These are phyloP conservation scores for Claviceps quebecensis DNA, from an alignment of 2,329 filamentous ascomycete genomes.

Conservation along the genomic window DNA sequence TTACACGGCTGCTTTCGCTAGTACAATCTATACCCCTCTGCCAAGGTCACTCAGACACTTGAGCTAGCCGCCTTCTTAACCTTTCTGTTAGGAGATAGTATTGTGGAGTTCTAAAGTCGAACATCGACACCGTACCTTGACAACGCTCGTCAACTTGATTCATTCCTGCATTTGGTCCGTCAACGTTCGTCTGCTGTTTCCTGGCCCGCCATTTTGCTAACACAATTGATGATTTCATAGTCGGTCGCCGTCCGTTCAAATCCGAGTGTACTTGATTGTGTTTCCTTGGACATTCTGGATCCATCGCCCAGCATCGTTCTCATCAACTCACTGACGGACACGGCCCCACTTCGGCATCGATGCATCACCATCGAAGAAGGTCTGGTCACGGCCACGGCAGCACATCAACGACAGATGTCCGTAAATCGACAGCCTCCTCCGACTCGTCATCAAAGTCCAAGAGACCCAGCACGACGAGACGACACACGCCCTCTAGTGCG, in stretches of 20 bases:
- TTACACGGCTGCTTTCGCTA: neutral
- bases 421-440: conserved; percentile 32
- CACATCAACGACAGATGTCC: conserved; percentile 40
- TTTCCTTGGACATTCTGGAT: too few relatives aligned
- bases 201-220: neutral
- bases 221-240: neutral
- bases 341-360: conserved; percentile 13
- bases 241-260: neutral
- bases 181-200: neutral
- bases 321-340: neutral
- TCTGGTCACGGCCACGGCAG: conserved; percentile 40
- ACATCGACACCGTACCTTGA: neutral
- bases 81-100: neutral
- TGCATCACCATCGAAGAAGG: conserved; percentile 44
- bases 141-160: neutral
- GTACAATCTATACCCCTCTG: neutral
- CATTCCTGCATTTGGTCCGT: neutral
- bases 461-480: conserved; percentile 31
- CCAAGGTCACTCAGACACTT: neutral
- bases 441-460: conserved; percentile 32
- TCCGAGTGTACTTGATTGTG: too few relatives aligned
- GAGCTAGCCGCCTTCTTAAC: neutral
- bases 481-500: conserved; percentile 23
- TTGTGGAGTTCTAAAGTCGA: neutral
- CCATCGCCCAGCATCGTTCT: too few relatives aligned